phyloP scores from a whole-genome alignment of 768 basidiomycete genomes.

The Saitozyma sp. region DNA sequence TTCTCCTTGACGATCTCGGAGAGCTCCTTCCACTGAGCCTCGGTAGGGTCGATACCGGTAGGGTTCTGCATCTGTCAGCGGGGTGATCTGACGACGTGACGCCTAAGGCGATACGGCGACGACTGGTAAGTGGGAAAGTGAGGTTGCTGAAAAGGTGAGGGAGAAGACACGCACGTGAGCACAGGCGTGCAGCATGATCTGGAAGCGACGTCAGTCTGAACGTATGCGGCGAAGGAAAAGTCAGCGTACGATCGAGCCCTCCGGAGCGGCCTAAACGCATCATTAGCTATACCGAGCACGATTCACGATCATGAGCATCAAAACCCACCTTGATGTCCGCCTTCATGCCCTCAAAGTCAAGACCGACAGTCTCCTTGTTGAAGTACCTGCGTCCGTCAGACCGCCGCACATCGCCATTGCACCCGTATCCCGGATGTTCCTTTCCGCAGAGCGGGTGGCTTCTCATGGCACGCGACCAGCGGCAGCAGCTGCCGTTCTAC shows the following conservation, averaged over 20 bases:
- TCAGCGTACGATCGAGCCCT: constrained; percentile 64
- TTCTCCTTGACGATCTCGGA: constrained; percentile 80
- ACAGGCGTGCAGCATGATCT: constrained; percentile 86
- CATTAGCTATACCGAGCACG: background rate
- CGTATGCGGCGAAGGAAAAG: constrained; percentile 72
- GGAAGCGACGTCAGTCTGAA: constrained; percentile 65
- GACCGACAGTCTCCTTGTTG: constrained; percentile 77
- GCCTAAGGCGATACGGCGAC: background rate
- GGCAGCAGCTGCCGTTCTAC: no score
- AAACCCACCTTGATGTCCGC: constrained; percentile 63
- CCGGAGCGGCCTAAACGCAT: constrained; percentile 64
- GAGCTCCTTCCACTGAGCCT: constrained; percentile 86
- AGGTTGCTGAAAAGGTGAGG: background rate
- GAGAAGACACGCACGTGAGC: constrained; percentile 55
- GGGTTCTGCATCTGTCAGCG: constrained; percentile 71
- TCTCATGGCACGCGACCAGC: no score
- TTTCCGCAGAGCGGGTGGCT: no score
- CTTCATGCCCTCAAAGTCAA: constrained; percentile 88
- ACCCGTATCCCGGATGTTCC: background rate
- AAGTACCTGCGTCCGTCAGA: constrained; percentile 60
- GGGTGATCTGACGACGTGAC: background rate
- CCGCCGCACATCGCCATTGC: background rate
- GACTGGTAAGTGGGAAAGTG: background rate
- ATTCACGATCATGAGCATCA: constrained; percentile 56
- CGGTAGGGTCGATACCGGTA: constrained; percentile 95